A percentile compares a stretch with the other conserved stretches of the same genome.
Conservation (phyloP, 805 yeast genomes). For the Yarrowia keelungensis region DNA sequence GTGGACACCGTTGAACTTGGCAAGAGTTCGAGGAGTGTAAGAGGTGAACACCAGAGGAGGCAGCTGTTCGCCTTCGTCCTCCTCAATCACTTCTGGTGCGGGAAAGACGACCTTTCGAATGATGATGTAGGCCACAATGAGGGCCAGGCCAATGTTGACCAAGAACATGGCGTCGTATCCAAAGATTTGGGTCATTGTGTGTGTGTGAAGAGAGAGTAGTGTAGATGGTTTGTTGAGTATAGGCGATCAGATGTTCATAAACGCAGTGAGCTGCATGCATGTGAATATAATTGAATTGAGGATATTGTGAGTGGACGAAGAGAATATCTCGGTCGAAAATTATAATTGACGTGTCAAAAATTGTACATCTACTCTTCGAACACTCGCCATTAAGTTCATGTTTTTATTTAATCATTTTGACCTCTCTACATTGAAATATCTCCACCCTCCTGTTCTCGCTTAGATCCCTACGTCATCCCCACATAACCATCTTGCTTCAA, state of each 20-base stretch:
- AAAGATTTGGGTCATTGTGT: constrained; percentile 20
- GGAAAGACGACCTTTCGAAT: constrained; percentile 26
- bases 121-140: constrained; percentile 33
- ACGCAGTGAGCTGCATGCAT: constrained; percentile 9
- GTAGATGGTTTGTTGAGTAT: background rate
- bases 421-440: too few species aligned
- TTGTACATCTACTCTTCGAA: too few species aligned
- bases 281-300: constrained; percentile 8
- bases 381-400: too few species aligned
- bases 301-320: too few species aligned
- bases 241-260: constrained; percentile 9
- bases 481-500: constrained; percentile 4
- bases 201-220: background rate
- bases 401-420: too few species aligned
- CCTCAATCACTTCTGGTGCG: constrained; percentile 49
- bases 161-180: constrained; percentile 25
- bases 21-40: constrained; percentile 78
- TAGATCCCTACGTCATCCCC: constrained; percentile 14
- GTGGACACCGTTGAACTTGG: constrained; percentile 80
- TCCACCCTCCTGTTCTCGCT: background rate
- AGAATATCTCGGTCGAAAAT: too few species aligned
- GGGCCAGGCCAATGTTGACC: constrained; percentile 32
- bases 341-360: too few species aligned
- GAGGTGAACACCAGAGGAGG: constrained; percentile 49
- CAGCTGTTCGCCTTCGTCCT: constrained; percentile 58